Base-by-base conservation (phyloP, 2,329 filamentous ascomycete genomes). In the Stachybotrys chlorohalonatus region DNA sequence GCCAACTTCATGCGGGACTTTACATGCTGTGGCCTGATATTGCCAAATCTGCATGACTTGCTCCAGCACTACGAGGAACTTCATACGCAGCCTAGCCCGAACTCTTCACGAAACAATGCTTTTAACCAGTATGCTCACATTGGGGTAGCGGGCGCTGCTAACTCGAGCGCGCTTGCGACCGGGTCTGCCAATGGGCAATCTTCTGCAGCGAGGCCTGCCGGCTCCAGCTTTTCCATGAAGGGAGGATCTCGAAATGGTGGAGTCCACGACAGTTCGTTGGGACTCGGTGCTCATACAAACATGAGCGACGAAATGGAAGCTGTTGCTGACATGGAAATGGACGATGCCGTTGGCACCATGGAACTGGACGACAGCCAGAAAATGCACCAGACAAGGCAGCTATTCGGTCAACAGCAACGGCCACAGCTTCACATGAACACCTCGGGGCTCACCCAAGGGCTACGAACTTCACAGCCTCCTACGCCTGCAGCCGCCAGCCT, bases 1-100 rank as follows among this genome's bases (percentile, higher is more conserved):
- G 93, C 93, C 58, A 94, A 93, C 67, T 99, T 96, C 70, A 95
- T 97, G 90, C 87, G 87, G 71, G 92, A 97, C 74, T 97, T 97
- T 73, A 87, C 87, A 53, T 99, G 94, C 75, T 99, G 94, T 73
- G 91, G 91, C 64, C 83, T 90, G 64, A 93, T 87, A 36, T 81
- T 96, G 61, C 88, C 92, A 30, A 95, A 92, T 52, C 82, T 99
- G 62, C 94, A 99, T 73, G 94, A 97, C 67, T 79, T 99, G 50
- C 78, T 99, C 50, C 91, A 96, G 68, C 94, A 99, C 70, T 99
- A 96, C 68, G 94, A 99, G 72, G 93, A 96, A 73, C 84, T 87
- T 54, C 94, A 99, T 71, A 93, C 91, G 15, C 85, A 89, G 59
- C 80, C 87, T 59, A 75, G 75, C 59, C 72, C 74, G 7, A 72